Evolutionary conservation across 768 basidiomycete genomes (phyloP), one percentile per base, ranked within the genome.

Genomic region (Suillus paluster): DNA sequence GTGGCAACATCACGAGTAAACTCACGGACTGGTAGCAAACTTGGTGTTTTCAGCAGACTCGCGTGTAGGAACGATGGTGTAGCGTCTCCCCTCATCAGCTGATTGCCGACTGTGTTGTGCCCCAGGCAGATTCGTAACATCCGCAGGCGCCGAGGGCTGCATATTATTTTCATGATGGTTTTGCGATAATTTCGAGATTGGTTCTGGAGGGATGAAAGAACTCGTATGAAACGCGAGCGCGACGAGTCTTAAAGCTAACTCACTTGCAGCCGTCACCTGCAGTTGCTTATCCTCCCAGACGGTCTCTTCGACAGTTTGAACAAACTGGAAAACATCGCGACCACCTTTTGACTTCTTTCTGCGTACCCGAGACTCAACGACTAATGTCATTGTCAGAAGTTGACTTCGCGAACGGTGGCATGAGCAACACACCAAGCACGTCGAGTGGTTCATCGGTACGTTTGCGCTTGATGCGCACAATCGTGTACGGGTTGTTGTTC

Each of bases 391-490:
- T 17, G 54, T 65, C 41, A 69, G 66, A 38, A 57, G 25, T 48
- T 68, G 46, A 61, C 23, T 27, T 36, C 54, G 61, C 64, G 63
- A 63, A 60, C 55, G 54, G 58, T 50, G 59, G 44, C 57, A 59
- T 58, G 49, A 38, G 65, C 42, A 33, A 73, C 80, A 67, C 77
- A 89, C 92, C 89, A 65, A 94, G 79, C 39, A 89, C 92, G 76
- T 94, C 92, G 52, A 93, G 78, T 39, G 92, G 90, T 69, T 92
- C 92, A 66, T 94, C 92, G 39, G 84, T 89, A 25, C 92, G 81
- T 69, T 92, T 93, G 39, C 92, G 83, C 73, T 94, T 94, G 74
- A 94, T 92, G 36, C 92, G 85, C 36, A 94, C 74, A 67, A 94
- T 88, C 1, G 92, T 90, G 68, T 85, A 89, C 8, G 84, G 72